Conservation (phyloP, 139 green algal genomes). For the Coelastrella sp. region DNA sequence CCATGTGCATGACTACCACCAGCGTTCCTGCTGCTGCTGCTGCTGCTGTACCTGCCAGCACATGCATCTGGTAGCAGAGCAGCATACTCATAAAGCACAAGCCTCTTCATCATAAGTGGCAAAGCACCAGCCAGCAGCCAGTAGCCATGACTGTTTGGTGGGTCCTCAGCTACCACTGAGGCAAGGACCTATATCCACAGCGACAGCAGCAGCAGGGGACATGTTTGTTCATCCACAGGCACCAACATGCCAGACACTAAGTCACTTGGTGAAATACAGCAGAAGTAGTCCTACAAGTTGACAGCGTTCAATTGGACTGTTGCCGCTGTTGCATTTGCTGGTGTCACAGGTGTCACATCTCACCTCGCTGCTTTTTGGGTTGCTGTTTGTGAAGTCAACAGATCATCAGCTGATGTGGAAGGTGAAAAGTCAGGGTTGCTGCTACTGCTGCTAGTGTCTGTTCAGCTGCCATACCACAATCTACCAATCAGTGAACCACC, state of each 20-base stretch:
- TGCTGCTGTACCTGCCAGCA: conserved; percentile 1
- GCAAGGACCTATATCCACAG: conserved; percentile 72
- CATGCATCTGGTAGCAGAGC: background rate
- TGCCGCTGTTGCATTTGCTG: conserved; percentile 60
- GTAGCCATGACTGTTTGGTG: conserved; percentile 73
- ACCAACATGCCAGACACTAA: background rate
- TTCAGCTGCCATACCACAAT: conserved; percentile 17
- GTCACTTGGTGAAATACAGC: background rate
- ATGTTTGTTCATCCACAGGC: conserved; percentile 33
- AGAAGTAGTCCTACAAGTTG: background rate
- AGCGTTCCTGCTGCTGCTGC: conserved; percentile 3
- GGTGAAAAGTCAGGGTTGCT: background rate
- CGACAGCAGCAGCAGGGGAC: conserved; percentile 53
- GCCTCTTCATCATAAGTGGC: conserved; percentile 71
- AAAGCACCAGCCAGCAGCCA: conserved; percentile 68
- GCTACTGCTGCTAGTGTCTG: conserved; percentile 3
- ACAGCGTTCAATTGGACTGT: conserved; percentile 54
- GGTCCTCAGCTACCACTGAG: conserved; percentile 67
- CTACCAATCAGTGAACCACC: background rate
- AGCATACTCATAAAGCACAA: conserved; percentile 44
- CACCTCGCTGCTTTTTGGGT: background rate
- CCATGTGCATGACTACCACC: too few species aligned
- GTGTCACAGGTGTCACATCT: conserved; percentile 31
- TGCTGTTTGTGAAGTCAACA: background rate
- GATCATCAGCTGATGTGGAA: background rate